phyloP scores from a whole-genome alignment of 2,329 filamentous ascomycete species.

The Aspergillus cejpii region DNA sequence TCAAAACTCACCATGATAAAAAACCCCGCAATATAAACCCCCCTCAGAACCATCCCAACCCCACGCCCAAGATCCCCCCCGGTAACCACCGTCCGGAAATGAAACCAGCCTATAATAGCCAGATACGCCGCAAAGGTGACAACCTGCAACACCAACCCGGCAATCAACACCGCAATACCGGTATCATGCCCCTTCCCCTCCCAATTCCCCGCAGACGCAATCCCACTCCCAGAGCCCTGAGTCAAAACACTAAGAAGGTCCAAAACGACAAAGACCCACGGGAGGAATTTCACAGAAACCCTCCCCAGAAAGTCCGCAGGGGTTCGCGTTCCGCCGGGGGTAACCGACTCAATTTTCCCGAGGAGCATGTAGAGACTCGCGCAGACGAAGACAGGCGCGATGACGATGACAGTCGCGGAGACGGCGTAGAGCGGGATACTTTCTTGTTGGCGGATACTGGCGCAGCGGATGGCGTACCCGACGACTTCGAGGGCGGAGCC shows the following conservation, averaged over 20 bases:
- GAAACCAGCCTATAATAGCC: conserved; percentile 37
- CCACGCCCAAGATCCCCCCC: conserved; percentile 25
- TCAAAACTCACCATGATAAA: conserved; percentile 42
- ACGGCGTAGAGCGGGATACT: conserved; percentile 38
- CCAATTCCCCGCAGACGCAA: conserved; percentile 43
- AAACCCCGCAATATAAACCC: conserved; percentile 42
- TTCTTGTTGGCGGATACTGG: conserved; percentile 32
- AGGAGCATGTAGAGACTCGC: conserved; percentile 50
- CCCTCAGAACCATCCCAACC: conserved; percentile 38
- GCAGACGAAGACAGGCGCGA: conserved; percentile 46
- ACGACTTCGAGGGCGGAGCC: conserved; percentile 41
- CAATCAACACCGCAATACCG: conserved; percentile 41
- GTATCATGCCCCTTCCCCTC: conserved; percentile 34
- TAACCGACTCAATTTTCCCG: conserved; percentile 39
- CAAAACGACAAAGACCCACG: conserved; percentile 43
- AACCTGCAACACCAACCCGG: conserved; percentile 40
- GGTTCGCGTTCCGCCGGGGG: conserved; percentile 19
- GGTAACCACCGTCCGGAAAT: conserved; percentile 24
- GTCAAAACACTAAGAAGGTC: conserved; percentile 45
- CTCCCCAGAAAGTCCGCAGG: conserved; percentile 36
- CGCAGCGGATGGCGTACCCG: conserved; percentile 38
- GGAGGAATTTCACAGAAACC: conserved; percentile 35
- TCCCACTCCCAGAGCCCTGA: conserved; percentile 42
- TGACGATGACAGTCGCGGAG: conserved; percentile 41
- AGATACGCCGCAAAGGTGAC: conserved; percentile 40